Percentiles rank a stretch among this genome's conserved stretches.
These are phyloP conservation scores for Coemansia sp. DNA, from an alignment of 192 early-diverging fungal species.

Conservation along the genomic window DNA sequence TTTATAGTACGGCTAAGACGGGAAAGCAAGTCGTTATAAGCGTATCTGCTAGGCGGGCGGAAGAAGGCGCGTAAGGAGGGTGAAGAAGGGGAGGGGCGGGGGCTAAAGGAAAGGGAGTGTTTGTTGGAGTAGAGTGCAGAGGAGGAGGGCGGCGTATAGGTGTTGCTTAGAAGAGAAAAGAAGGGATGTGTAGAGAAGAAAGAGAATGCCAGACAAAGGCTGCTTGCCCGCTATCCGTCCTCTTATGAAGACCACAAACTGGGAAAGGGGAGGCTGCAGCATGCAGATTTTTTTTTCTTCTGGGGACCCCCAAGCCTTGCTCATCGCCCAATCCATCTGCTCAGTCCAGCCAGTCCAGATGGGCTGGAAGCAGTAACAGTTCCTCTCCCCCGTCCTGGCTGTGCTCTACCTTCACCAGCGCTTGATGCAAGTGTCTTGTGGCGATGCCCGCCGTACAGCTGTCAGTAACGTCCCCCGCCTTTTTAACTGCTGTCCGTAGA, in stretches of 20 bases:
- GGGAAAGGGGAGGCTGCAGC: conserved; percentile 10
- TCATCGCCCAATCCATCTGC: conserved; percentile 6
- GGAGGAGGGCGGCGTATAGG: conserved; percentile 32
- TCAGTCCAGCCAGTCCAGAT: conserved; percentile 12
- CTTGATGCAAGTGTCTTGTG: not conserved
- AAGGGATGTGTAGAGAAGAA: conserved; percentile 30
- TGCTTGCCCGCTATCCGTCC: conserved; percentile 7
- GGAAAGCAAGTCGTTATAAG: conserved; percentile 11
- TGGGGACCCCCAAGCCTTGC: conserved; percentile 15
- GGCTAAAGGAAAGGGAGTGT: conserved; percentile 14
- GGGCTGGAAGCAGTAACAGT: conserved; percentile 13
- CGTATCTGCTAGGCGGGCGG: not conserved
- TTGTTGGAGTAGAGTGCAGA: conserved; percentile 40
- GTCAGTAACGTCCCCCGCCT: conserved; percentile 1
- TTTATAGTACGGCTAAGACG: conserved; percentile 2
- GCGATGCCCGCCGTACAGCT: not conserved
- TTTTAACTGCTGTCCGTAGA: conserved; percentile 13
- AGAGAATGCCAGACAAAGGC: conserved; percentile 33
- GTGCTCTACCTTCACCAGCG: not conserved
- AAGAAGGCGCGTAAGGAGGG: conserved; percentile 13
- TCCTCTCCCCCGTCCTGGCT: not conserved
- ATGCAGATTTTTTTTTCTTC: conserved; percentile 48
- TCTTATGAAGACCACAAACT: conserved; percentile 29
- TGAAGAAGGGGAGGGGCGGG: conserved; percentile 22
- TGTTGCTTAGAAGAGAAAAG: conserved; percentile 11